Base-by-base conservation (phyloP, 441 rosid genomes). In the Euphorbia schlechtendalii region DNA sequence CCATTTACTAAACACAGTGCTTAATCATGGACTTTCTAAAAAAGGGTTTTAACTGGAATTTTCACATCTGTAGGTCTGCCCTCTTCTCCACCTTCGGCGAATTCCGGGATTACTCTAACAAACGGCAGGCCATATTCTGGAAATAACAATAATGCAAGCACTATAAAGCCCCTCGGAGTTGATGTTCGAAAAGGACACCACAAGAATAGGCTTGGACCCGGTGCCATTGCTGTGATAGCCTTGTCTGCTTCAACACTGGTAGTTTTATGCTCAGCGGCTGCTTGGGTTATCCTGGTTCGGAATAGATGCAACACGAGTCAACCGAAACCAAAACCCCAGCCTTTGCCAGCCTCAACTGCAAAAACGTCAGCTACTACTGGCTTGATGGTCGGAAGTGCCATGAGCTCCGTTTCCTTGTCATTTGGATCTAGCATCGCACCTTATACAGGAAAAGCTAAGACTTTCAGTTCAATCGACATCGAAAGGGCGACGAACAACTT, bases 361-460 rank as follows among this genome's bases (percentile, higher is more conserved):
- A 90, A 93, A 77, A 89, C 89, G 70, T 76, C 93, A 75, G 98
- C 97, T 70, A 81, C 80, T 1, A 77, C 70, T 15, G 86, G 89
- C 30, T 88, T 90, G 34, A 68, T 76, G 65, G 76, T 79, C 9
- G 86, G 89, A 76, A 87, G 95, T 58, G 87, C 85, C 65, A 79
- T 74, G 36, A 91, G 86, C 78, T 90, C 92, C 38, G 78, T 79
- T 30, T 89, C 98, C 15, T 60, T 88, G 71, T 93, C 99, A 38
- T 85, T 88, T 79, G 93, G 85, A 48, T 93, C 96, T 58, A 90
- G 97, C 76, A 80, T 90, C 71, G 86, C 83, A 48, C 80, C 92
- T 41, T 90, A 83, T 66, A 65, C 89, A 4, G 91, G 92, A 78
- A 90, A 95, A 59, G 97, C 97, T 14, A 90, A 83, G 80, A 90